phyloP scores from a whole-genome alignment of 129 eudicot genomes.

The Dittrichia graveolens region DNA sequence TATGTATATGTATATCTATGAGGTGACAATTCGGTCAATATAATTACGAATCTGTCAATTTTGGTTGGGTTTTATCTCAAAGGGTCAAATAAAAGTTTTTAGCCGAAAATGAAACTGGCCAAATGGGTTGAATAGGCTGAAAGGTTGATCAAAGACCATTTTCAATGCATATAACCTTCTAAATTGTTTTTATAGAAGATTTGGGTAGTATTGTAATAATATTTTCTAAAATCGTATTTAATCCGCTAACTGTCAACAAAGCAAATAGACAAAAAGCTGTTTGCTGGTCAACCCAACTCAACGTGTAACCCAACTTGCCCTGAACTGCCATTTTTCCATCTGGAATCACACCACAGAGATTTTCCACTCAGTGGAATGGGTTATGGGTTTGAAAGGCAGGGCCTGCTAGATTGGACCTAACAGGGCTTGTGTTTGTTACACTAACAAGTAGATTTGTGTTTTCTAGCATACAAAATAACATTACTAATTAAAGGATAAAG shows the following conservation, averaged over 20 bases:
- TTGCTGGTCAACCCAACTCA: background rate
- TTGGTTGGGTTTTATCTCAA: background rate
- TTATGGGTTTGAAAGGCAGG: too few relatives aligned
- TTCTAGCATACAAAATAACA: conserved; percentile 1
- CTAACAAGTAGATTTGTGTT: too few relatives aligned
- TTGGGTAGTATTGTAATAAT: background rate
- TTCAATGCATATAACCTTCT: background rate
- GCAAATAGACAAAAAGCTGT: background rate
- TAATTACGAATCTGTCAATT: background rate
- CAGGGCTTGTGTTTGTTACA: too few relatives aligned
- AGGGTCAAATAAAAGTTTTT: background rate
- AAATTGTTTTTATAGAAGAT: background rate
- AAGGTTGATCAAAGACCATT: background rate
- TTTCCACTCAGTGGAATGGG: background rate
- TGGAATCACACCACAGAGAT: background rate
- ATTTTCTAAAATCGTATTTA: background rate
- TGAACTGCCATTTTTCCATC: background rate
- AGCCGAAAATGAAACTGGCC: background rate
- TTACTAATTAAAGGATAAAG: too few relatives aligned
- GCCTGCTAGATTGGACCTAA: too few relatives aligned
- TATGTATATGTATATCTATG: background rate
- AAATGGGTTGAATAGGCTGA: background rate
- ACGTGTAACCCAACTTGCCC: background rate
- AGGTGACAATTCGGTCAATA: background rate
- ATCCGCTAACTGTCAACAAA: background rate